A percentile compares a stretch with the other conserved stretches of the same genome.
These are phyloP conservation scores for Tremellales sp. DNA, from an alignment of 1,284 basidiomycete species.

Conservation along the genomic window DNA sequence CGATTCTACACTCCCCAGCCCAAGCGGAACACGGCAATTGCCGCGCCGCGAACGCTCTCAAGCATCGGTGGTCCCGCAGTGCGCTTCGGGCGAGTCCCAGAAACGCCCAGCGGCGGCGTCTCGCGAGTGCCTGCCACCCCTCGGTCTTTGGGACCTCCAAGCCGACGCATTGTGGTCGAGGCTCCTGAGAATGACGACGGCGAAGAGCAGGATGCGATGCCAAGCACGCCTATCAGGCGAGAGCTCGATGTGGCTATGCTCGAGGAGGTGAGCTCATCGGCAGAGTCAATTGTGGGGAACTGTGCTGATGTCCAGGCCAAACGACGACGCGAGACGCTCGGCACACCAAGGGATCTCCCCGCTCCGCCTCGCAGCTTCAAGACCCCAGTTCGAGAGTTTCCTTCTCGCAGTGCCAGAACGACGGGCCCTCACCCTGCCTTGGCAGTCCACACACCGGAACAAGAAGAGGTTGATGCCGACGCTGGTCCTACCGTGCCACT, in stretches of 20 bases:
- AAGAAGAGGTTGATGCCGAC: slow-evolving; percentile 3
- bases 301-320: slow-evolving; percentile 14
- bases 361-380: slow-evolving; percentile 31
- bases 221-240: slow-evolving; percentile 6
- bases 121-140: slow-evolving; percentile 8
- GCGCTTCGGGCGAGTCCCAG: slow-evolving; percentile 14
- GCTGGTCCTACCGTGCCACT: slow-evolving; percentile 6
- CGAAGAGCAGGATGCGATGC: slow-evolving; percentile 2
- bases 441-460: slow-evolving; percentile 5
- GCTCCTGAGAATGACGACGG: slow-evolving; percentile 10
- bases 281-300: neutral
- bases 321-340: slow-evolving; percentile 26
- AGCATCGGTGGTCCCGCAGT: slow-evolving; percentile 17
- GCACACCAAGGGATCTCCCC: slow-evolving; percentile 39
- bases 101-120: slow-evolving; percentile 8
- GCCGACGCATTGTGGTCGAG: slow-evolving; percentile 8
- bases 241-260: slow-evolving; percentile 4
- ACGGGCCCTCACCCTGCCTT: slow-evolving; percentile 33
- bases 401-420: slow-evolving; percentile 13
- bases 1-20: slow-evolving; percentile 40
- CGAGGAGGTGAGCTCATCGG: slow-evolving; percentile 17
- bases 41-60: slow-evolving; percentile 20
- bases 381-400: slow-evolving; percentile 16
- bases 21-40: slow-evolving; percentile 7
- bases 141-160: slow-evolving; percentile 21